Conservation (phyloP, 2,329 filamentous ascomycete species). For the Fusarium duplospermum region DNA sequence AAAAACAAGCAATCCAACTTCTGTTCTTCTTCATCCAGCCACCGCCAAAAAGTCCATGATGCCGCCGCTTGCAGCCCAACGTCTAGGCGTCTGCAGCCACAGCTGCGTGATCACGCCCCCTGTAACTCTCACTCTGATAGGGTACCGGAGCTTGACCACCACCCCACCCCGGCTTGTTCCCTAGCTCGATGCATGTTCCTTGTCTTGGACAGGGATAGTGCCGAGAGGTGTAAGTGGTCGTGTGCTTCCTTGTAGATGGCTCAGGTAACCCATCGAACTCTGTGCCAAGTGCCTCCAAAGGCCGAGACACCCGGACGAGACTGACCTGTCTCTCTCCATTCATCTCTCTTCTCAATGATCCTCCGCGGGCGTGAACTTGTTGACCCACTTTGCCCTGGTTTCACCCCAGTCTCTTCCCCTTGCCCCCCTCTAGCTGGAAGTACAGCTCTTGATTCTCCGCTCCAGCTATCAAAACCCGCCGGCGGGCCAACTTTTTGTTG, state of each 20-base stretch:
- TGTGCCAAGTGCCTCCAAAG: background rate
- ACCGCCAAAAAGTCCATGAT: background rate
- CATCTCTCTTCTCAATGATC: background rate
- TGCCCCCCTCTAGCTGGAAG: background rate
- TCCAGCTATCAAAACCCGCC: constrained; percentile 22
- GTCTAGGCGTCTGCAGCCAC: background rate
- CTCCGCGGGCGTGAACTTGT: background rate
- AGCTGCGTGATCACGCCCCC: background rate
- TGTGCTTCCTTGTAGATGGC: background rate
- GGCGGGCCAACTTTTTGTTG: background rate
- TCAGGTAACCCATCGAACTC: background rate
- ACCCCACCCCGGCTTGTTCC: background rate
- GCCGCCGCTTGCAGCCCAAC: background rate
- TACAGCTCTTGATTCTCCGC: background rate
- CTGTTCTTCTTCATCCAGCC: background rate
- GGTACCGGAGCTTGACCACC: background rate
- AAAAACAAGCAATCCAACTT: background rate
- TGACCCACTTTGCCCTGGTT: background rate
- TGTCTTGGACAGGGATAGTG: background rate
- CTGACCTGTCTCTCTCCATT: background rate
- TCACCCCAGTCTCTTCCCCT: background rate
- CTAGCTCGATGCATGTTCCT: background rate
- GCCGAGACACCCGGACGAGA: background rate
- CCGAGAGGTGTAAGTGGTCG: background rate
- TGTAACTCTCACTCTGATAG: background rate